phyloP scores from a whole-genome alignment of 2,329 filamentous ascomycete species.

The Pseudonectria buxi region DNA sequence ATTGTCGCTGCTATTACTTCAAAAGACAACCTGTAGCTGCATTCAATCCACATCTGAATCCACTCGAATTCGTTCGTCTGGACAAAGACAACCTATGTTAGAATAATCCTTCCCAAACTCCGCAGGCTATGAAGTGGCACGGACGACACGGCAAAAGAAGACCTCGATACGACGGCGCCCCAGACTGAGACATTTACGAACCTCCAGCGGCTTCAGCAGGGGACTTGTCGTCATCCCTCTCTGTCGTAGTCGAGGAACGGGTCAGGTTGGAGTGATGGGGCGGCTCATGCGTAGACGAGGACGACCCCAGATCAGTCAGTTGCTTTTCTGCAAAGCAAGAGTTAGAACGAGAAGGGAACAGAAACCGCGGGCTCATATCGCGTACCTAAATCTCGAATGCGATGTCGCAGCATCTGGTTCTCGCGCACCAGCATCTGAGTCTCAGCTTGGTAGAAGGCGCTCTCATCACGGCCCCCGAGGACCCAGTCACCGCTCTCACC shows the following conservation, averaged over 20 bases:
- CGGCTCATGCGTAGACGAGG: slow-evolving; percentile 35
- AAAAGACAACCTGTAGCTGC: too few species aligned
- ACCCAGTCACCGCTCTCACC: slow-evolving; percentile 55
- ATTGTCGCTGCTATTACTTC: too few species aligned
- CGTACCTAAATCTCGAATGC: slow-evolving; percentile 66
- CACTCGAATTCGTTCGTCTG: too few species aligned
- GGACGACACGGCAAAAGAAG: too few species aligned
- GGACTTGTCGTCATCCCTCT: slow-evolving; percentile 26
- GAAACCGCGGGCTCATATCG: neutral
- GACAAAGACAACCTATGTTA: too few species aligned
- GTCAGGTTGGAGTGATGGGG: slow-evolving; percentile 42
- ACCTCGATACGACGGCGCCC: too few species aligned
- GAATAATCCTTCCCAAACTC: too few species aligned
- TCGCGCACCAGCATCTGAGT: slow-evolving; percentile 70
- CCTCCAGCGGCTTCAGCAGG: slow-evolving; percentile 9
- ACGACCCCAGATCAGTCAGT: slow-evolving; percentile 35
- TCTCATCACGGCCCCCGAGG: slow-evolving; percentile 64
- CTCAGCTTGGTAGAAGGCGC: slow-evolving; percentile 74
- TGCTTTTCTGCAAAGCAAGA: slow-evolving; percentile 39
- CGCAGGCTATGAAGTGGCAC: too few species aligned
- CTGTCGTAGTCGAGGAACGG: slow-evolving; percentile 38
- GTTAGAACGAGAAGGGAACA: slow-evolving; percentile 4
- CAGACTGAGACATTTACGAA: slow-evolving; percentile 4
- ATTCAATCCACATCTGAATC: too few species aligned
- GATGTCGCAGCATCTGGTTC: slow-evolving; percentile 74